Base-by-base conservation (phyloP, 768 basidiomycete genomes). In the Psilocybe tampanensis region DNA sequence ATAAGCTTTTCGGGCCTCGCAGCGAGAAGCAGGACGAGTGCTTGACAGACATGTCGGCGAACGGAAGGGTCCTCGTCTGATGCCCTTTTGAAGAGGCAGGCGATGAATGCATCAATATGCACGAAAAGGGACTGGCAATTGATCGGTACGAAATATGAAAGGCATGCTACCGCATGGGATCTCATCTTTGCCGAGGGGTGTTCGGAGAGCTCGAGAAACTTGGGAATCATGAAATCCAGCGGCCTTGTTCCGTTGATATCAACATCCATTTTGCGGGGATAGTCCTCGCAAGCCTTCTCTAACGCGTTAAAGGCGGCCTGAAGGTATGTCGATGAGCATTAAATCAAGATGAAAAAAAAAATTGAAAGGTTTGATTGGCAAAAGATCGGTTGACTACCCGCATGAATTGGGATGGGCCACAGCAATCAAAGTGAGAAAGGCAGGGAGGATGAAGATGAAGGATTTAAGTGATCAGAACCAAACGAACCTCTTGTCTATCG, bases 251-350 rank as follows among this genome's bases (percentile, higher is more conserved):
- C 96, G 65, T 88, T 88, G 67, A 98, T 92, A 60, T 95, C 91
- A 60, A 98, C 84, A 72, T 97, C 94, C 75, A 98, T 83, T 77
- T 96, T 95, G 61, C 92, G 85, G 17, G 97, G 95, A 61, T 93
- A 95, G 70, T 99, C 97, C 72, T 98, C 94, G 72, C 94, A 96
- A 51, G 96, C 90, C 71, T 97, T 97, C 73, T 93, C 90, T 33
- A 98, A 82, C 2, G 94, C 89, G 69, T 93, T 91, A 75, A 98
- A 98, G 12, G 94, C 92, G 45, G 92, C 92, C 96, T 84, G 57
- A 52, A 59, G 52, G 29, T 32, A 48, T 19, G 32, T 32, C 15
- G 23, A 24, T 57, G 33, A 59, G 42, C 23, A 59, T 52, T 36
- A 21, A 29, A 26, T 18, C 23, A 45, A 54, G 36, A 52, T 32